A percentile compares a stretch with the other conserved stretches of the same genome.
Evolutionary conservation across 2,329 filamentous ascomycete genomes (phyloP).

Genomic region (Cercospora sp.): DNA sequence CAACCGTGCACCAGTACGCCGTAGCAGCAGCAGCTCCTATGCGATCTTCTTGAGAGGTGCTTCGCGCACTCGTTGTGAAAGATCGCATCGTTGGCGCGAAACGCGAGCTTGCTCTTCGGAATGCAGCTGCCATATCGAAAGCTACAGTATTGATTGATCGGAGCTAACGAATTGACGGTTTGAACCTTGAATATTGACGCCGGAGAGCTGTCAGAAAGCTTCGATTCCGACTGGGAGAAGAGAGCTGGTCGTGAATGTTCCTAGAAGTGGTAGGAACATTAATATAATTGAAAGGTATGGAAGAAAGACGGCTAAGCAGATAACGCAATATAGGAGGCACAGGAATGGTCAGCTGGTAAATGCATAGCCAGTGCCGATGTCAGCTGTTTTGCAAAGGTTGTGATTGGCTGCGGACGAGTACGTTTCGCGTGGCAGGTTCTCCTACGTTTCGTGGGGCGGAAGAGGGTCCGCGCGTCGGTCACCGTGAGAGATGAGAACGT

Average conservation of each 20-base stretch:
- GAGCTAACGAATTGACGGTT: background rate
- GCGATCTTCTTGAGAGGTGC: slow-evolving; percentile 27
- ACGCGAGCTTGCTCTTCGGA: background rate
- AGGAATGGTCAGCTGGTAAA: slow-evolving; percentile 8
- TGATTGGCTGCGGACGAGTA: background rate
- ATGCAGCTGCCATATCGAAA: background rate
- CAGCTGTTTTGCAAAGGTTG: background rate
- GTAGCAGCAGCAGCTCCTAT: slow-evolving; percentile 33
- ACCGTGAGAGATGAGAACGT: background rate
- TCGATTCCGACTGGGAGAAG: background rate
- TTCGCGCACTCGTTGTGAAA: slow-evolving; percentile 30
- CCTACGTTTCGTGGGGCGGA: background rate
- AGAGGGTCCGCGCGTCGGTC: background rate
- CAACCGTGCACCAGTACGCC: slow-evolving; percentile 39
- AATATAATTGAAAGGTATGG: background rate
- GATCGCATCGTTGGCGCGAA: slow-evolving; percentile 16
- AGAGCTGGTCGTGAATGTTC: background rate
- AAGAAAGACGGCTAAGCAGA: background rate
- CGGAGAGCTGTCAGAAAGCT: background rate
- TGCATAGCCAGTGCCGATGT: background rate
- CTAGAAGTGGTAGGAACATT: background rate
- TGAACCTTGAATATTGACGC: background rate
- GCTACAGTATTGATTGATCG: slow-evolving; percentile 1
- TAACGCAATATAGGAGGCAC: background rate
- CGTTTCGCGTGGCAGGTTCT: background rate